These are phyloP conservation scores for Stagonosporopsis cucurbitacearum DNA, from an alignment of 2,329 filamentous ascomycete genomes.

Conservation along the genomic window DNA sequence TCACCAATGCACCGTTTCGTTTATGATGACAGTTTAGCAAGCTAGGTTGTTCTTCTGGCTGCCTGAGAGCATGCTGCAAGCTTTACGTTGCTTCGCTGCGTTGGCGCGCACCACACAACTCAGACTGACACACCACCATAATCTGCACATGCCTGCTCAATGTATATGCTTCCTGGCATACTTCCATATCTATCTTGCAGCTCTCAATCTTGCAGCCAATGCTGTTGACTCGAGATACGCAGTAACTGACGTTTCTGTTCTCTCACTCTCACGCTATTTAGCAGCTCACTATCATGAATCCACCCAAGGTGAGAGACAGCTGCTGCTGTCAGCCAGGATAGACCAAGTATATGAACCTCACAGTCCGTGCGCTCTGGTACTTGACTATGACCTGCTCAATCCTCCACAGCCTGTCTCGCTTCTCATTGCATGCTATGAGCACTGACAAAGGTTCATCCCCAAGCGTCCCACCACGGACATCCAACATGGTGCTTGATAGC, in stretches of 20 bases:
- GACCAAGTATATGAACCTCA: not conserved
- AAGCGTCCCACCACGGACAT: not conserved
- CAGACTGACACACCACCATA: not conserved
- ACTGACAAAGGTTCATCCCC: not conserved
- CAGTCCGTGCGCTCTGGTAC: not conserved
- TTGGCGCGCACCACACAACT: not conserved
- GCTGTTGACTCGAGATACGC: not conserved
- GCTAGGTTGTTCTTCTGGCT: not conserved
- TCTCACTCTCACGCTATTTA: conserved; percentile 1
- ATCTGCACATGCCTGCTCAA: not conserved
- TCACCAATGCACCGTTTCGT: not conserved
- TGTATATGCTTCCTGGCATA: not conserved
- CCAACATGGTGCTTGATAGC: not conserved
- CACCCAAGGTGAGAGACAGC: not conserved
- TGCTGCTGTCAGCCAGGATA: not conserved
- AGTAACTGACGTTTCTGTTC: too few species aligned
- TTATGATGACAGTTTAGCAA: not conserved
- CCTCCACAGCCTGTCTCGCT: not conserved
- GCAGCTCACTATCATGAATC: too few species aligned
- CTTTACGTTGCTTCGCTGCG: not conserved
- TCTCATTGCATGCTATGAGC: not conserved
- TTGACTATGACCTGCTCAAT: not conserved
- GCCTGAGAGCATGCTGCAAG: not conserved
- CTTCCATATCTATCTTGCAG: not conserved
- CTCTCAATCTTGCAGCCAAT: too few species aligned